Evolutionary conservation across 176 grass and related monocot genomes (phyloP).

Genomic region (Cocos nucifera): DNA sequence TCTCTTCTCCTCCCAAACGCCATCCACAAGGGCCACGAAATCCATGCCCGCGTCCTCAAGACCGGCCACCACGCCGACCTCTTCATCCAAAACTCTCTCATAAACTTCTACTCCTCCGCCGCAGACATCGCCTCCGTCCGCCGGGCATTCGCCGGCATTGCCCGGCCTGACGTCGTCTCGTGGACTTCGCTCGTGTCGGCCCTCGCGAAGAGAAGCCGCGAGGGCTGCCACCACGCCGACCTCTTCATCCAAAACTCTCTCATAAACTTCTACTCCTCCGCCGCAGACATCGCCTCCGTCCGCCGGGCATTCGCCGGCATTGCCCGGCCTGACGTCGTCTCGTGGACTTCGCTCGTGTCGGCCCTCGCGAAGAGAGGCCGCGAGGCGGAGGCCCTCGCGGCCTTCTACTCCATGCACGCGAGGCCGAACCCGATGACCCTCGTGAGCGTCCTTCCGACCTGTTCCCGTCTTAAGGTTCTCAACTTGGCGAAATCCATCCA

Average conservation of each 20-base stretch:
- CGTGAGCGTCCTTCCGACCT: constrained; percentile 44
- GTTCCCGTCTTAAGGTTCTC: constrained; percentile 27
- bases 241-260: no score
- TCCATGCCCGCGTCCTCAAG: no score
- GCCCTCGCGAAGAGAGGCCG: constrained; percentile 33
- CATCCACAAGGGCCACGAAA: no score
- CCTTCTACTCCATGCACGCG: constrained; percentile 35
- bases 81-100: no score
- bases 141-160: constrained; percentile 13
- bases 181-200: constrained; percentile 46
- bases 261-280: no score
- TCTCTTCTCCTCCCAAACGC: no score
- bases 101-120: no score
- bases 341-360: constrained; percentile 43
- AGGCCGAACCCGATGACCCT: constrained; percentile 38
- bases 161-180: constrained; percentile 23
- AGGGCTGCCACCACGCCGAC: no score
- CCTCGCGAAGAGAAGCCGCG: constrained; percentile 34
- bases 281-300: not conserved
- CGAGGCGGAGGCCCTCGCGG: constrained; percentile 31
- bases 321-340: constrained; percentile 24
- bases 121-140: not conserved
- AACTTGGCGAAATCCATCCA: constrained; percentile 19
- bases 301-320: constrained; percentile 14
- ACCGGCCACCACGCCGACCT: no score